These are phyloP conservation scores for Lodderomyces orthopsilosis DNA, from an alignment of 1,139 yeast genomes.

Conservation along the genomic window DNA sequence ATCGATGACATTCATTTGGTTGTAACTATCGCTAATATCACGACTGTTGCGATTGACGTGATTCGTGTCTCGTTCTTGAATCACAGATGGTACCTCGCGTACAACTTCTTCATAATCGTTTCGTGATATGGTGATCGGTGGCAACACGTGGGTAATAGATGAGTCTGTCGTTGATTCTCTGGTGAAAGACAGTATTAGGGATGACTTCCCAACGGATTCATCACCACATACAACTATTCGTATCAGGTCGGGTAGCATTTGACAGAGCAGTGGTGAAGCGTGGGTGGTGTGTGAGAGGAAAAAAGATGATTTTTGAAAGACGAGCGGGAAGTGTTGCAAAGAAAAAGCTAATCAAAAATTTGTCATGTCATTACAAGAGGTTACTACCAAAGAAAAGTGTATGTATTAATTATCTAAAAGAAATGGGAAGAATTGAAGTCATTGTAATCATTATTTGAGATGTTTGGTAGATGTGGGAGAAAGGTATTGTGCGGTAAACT, in stretches of 20 bases:
- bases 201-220: constrained; percentile 82
- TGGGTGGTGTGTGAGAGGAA: neutral
- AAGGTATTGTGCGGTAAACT: constrained; percentile 5
- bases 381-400: too few relatives aligned
- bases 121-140: constrained; percentile 69
- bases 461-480: constrained; percentile 6
- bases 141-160: constrained; percentile 68
- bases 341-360: too few relatives aligned
- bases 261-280: neutral
- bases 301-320: too few relatives aligned
- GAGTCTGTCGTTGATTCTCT: constrained; percentile 76
- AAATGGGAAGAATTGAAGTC: constrained; percentile 12
- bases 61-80: neutral
- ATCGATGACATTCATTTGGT: neutral
- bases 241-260: constrained; percentile 50
- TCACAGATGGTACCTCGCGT: neutral
- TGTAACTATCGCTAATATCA: neutral
- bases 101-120: constrained; percentile 32
- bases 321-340: too few relatives aligned
- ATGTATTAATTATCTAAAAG: constrained; percentile 6
- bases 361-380: too few relatives aligned
- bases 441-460: constrained; percentile 5
- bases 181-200: constrained; percentile 72
- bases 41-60: neutral
- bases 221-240: constrained; percentile 95